phyloP scores from a whole-genome alignment of 441 rosid species.

The Rhodomyrtus psidioides region DNA sequence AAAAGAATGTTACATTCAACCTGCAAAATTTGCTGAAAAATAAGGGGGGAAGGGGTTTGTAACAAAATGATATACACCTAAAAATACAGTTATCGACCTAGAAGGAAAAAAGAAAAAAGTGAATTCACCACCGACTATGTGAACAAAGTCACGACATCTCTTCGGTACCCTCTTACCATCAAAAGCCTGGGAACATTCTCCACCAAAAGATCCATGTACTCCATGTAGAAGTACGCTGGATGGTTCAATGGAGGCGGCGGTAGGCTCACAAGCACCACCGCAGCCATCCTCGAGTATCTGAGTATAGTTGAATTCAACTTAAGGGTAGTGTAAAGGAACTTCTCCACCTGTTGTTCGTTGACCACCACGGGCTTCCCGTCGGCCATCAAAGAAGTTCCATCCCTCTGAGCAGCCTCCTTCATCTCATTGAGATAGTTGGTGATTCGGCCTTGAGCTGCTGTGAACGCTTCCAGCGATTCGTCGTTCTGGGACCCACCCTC shows the following conservation, averaged over 20 bases:
- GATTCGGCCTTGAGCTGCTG: slow-evolving; percentile 73
- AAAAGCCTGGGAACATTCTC: slow-evolving; percentile 90
- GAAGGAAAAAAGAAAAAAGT: background rate
- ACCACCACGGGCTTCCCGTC: slow-evolving; percentile 74
- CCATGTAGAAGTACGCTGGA: slow-evolving; percentile 96
- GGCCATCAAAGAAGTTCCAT: slow-evolving; percentile 42
- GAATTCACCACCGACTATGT: slow-evolving; percentile 31
- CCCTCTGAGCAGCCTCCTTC: slow-evolving; percentile 36
- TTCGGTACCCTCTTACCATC: slow-evolving; percentile 96
- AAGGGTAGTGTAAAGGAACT: slow-evolving; percentile 82
- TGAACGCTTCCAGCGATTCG: slow-evolving; percentile 77
- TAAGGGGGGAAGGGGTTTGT: background rate
- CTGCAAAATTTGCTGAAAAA: slow-evolving; percentile 5
- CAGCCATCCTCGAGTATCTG: slow-evolving; percentile 91
- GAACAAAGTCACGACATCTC: slow-evolving; percentile 94
- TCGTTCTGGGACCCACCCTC: slow-evolving; percentile 61
- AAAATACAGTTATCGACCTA: background rate
- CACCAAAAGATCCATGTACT: slow-evolving; percentile 94
- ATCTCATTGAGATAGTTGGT: slow-evolving; percentile 58
- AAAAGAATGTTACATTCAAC: slow-evolving; percentile 19
- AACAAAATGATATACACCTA: background rate
- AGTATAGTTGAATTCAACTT: slow-evolving; percentile 89
- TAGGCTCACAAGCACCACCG: slow-evolving; percentile 92
- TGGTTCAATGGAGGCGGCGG: slow-evolving; percentile 86
- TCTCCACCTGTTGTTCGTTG: slow-evolving; percentile 89